These are phyloP conservation scores for Diplocarpon mali DNA, from an alignment of 2,329 filamentous ascomycete genomes.

Conservation along the genomic window DNA sequence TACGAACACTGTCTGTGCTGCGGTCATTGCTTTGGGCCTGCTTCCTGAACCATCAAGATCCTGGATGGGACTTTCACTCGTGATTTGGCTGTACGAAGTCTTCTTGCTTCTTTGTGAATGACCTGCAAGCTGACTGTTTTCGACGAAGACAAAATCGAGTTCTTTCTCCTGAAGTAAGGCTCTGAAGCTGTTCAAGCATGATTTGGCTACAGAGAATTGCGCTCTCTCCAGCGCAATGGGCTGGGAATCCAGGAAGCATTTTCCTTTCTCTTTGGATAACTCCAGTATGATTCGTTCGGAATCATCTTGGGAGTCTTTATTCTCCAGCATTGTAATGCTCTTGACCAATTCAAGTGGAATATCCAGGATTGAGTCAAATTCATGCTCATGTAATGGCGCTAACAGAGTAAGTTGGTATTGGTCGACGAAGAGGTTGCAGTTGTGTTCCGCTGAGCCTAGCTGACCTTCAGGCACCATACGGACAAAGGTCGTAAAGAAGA, in stretches of 20 bases:
- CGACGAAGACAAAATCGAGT: neutral
- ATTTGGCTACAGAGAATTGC: neutral
- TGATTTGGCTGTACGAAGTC: neutral
- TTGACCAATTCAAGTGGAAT: slow-evolving; percentile 3
- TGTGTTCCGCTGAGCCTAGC: slow-evolving; percentile 4
- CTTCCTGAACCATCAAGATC: neutral
- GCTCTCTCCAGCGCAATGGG: neutral
- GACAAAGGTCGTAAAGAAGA: slow-evolving; percentile 3
- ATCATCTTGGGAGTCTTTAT: neutral
- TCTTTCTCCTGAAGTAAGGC: neutral
- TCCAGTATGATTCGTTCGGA: neutral
- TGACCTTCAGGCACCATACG: neutral
- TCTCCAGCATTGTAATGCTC: neutral
- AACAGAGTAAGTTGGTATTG: slow-evolving; percentile 4
- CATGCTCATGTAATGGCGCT: neutral
- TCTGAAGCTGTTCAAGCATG: neutral
- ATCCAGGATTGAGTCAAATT: slow-evolving; percentile 8
- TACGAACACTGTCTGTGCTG: neutral
- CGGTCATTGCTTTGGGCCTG: neutral
- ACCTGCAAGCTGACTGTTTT: neutral
- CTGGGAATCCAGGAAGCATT: neutral
- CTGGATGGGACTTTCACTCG: neutral
- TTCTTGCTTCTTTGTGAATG: neutral
- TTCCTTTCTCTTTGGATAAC: neutral
- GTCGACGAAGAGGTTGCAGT: slow-evolving; percentile 7